Evolutionary conservation across 306 rosid genomes (phyloP).

Genomic region (Ochetophila trinervis): DNA sequence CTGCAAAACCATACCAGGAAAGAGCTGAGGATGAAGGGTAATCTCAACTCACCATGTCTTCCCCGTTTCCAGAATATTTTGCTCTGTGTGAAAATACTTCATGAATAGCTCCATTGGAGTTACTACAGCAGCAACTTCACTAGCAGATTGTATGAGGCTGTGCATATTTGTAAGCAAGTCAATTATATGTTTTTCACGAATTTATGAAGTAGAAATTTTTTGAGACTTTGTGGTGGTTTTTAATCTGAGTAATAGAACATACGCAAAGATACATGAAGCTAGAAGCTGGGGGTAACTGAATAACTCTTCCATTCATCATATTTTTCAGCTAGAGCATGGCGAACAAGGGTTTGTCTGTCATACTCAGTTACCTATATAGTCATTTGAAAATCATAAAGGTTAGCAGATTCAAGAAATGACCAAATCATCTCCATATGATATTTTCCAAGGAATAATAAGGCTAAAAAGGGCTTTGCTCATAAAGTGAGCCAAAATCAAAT

Average conservation of each 20-base stretch:
- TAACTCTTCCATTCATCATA: conserved; percentile 27
- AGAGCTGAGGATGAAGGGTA: background rate
- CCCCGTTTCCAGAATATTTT: conserved; percentile 8
- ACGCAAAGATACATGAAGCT: conserved; percentile 28
- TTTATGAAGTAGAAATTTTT: background rate
- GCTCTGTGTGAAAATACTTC: conserved; percentile 13
- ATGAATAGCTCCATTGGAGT: conserved; percentile 24
- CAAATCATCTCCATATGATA: no score
- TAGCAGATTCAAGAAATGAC: background rate
- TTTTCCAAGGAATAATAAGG: no score
- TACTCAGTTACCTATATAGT: conserved; percentile 18
- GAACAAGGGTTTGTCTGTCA: conserved; percentile 22
- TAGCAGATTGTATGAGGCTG: conserved; percentile 29
- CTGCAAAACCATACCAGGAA: background rate
- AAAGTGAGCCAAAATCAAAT: no score
- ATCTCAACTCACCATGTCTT: conserved; percentile 14
- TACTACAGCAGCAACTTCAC: conserved; percentile 23
- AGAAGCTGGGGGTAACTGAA: conserved; percentile 19
- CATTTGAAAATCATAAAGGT: conserved; percentile 7
- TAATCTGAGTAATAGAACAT: background rate
- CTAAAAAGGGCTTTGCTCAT: no score
- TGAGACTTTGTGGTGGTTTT: background rate
- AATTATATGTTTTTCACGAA: background rate
- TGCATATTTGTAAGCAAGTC: background rate
- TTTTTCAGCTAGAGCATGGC: conserved; percentile 32